These are phyloP conservation scores for Xylariaceae sp. DNA, from an alignment of 2,329 filamentous ascomycete species.

Conservation along the genomic window DNA sequence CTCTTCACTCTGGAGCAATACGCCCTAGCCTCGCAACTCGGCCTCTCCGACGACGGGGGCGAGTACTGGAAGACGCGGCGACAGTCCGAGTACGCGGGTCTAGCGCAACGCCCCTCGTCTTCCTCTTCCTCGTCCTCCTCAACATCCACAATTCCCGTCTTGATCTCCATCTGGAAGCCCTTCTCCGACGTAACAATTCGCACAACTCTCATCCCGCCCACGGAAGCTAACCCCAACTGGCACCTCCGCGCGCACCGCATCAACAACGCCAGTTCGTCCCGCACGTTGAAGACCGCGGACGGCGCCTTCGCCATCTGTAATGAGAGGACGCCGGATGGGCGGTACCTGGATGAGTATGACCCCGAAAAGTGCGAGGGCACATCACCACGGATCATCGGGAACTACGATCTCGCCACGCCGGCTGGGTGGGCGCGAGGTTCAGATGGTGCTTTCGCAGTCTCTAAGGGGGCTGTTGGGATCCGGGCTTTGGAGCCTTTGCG, in stretches of 20 bases:
- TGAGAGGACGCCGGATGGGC: conserved; percentile 43
- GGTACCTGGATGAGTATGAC: conserved; percentile 50
- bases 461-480: conserved; percentile 54
- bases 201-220: conserved; percentile 62
- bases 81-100: conserved; percentile 58
- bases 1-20: conserved; percentile 73
- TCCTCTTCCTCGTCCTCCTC: conserved; percentile 36
- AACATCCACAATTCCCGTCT: conserved; percentile 43
- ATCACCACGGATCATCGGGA: conserved; percentile 53
- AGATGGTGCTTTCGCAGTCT: conserved; percentile 54
- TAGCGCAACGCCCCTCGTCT: conserved; percentile 49
- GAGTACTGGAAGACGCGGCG: conserved; percentile 77
- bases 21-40: conserved; percentile 70
- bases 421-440: conserved; percentile 49
- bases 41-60: conserved; percentile 71
- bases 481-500: conserved; percentile 48
- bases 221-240: conserved; percentile 59
- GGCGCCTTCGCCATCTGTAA: conserved; percentile 69
- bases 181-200: conserved; percentile 64
- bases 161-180: conserved; percentile 68
- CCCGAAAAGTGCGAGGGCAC: conserved; percentile 46
- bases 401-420: conserved; percentile 54
- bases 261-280: conserved; percentile 42
- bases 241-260: conserved; percentile 64
- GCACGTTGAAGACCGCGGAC: conserved; percentile 67